phyloP scores from a whole-genome alignment of 2,329 filamentous ascomycete genomes.

The Incumbomyces lentus region DNA sequence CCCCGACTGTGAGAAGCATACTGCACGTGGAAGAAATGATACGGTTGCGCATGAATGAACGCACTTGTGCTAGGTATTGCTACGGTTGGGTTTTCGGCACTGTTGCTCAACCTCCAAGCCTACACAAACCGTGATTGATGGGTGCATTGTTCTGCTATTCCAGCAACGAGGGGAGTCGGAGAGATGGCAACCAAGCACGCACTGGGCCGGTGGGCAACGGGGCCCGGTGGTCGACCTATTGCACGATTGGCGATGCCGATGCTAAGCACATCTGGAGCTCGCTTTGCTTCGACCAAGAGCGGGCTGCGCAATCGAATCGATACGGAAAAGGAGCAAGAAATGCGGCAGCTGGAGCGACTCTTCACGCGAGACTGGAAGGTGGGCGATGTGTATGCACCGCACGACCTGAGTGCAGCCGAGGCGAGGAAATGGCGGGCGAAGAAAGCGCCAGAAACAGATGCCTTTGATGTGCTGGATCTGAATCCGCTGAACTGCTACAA shows the following conservation, averaged over 20 bases:
- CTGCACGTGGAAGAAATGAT: too few relatives aligned
- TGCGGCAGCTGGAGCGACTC: constrained; percentile 29
- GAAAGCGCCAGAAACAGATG: constrained; percentile 50
- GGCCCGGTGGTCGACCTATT: background rate
- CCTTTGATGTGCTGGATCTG: constrained; percentile 68
- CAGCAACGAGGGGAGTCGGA: too few relatives aligned
- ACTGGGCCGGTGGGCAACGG: too few relatives aligned
- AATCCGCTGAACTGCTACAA: constrained; percentile 80
- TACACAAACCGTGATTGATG: too few relatives aligned
- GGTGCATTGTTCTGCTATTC: too few relatives aligned
- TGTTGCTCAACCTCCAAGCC: too few relatives aligned
- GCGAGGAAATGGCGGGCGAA: constrained; percentile 67
- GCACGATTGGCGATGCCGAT: too few relatives aligned
- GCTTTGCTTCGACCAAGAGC: too few relatives aligned
- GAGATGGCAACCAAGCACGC: background rate
- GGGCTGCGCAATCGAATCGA: constrained; percentile 3
- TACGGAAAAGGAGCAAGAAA: constrained; percentile 28
- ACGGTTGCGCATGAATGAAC: background rate
- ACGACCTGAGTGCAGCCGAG: constrained; percentile 70
- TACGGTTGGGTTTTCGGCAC: too few relatives aligned
- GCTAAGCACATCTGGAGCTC: too few relatives aligned
- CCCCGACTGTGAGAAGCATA: too few relatives aligned
- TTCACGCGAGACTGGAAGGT: constrained; percentile 57
- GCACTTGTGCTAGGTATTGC: too few relatives aligned
- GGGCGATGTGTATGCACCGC: constrained; percentile 84